Conservation (phyloP, 371 early-diverging fungal species). For the Apophysomyces trapeziformis region DNA sequence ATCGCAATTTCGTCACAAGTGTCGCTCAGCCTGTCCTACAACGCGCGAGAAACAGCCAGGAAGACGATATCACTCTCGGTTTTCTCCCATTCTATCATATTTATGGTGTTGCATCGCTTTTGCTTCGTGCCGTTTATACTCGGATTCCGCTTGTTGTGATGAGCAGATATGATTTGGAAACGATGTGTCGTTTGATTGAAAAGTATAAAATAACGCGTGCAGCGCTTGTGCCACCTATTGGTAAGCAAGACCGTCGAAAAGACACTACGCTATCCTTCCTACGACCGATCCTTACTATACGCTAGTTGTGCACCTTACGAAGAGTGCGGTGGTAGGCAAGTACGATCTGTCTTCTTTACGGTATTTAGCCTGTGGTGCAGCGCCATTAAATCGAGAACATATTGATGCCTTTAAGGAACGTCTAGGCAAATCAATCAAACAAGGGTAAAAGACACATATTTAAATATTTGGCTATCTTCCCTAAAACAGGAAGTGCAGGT, state of each 20-base stretch:
- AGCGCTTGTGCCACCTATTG: slow-evolving; percentile 83
- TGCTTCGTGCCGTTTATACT: slow-evolving; percentile 38
- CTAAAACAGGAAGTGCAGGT: slow-evolving; percentile 35
- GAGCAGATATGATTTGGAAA: slow-evolving; percentile 66
- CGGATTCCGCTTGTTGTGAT: slow-evolving; percentile 57
- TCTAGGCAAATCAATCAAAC: slow-evolving; percentile 61
- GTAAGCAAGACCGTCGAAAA: slow-evolving; percentile 20
- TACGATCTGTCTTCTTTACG: slow-evolving; percentile 69
- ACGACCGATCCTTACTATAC: neutral
- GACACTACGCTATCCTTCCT: neutral
- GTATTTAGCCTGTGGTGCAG: slow-evolving; percentile 78
- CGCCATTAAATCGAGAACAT: slow-evolving; percentile 75
- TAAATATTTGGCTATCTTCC: neutral
- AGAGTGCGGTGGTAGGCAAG: slow-evolving; percentile 68
- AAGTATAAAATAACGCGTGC: slow-evolving; percentile 66
- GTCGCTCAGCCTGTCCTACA: slow-evolving; percentile 21
- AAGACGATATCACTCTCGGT: slow-evolving; percentile 59
- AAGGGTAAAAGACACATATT: slow-evolving; percentile 50
- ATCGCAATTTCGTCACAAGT: slow-evolving; percentile 33
- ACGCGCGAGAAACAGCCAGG: slow-evolving; percentile 10
- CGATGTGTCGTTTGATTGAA: slow-evolving; percentile 61
- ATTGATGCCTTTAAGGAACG: slow-evolving; percentile 52
- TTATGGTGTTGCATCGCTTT: slow-evolving; percentile 64
- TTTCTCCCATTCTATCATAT: slow-evolving; percentile 86
- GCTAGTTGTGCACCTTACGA: slow-evolving; percentile 59